Percentiles rank a stretch among this genome's conserved stretches.
Conservation (phyloP, 495 filamentous ascomycete species). For the Thermothielavioides terrestris region DNA sequence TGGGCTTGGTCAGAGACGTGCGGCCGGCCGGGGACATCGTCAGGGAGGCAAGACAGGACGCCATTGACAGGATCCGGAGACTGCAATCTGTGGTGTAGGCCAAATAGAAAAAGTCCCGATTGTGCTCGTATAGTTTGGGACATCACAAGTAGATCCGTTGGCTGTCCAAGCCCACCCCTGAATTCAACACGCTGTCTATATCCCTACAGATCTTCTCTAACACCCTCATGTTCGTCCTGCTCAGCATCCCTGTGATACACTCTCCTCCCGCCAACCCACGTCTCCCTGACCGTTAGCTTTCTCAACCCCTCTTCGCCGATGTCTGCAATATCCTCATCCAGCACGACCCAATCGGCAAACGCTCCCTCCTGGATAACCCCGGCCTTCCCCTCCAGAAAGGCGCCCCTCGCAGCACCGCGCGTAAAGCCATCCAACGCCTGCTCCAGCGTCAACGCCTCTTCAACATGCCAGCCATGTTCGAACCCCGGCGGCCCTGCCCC, state of each 20-base stretch:
- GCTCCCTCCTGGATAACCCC: slow-evolving; percentile 45
- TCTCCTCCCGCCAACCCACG: slow-evolving; percentile 50
- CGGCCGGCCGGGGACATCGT: slow-evolving; percentile 66
- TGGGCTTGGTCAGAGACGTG: slow-evolving; percentile 57
- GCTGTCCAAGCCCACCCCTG: too few species aligned
- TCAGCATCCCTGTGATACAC: slow-evolving; percentile 31
- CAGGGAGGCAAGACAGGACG: slow-evolving; percentile 57
- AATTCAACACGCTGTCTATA: too few species aligned
- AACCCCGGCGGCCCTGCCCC: slow-evolving; percentile 36
- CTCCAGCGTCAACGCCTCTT: slow-evolving; percentile 44
- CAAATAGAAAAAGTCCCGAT: not conserved
- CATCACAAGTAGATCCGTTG: too few species aligned
- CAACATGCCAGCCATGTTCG: slow-evolving; percentile 42
- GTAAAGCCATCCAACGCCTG: slow-evolving; percentile 53
- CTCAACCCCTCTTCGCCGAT: slow-evolving; percentile 38
- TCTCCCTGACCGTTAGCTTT: slow-evolving; percentile 46
- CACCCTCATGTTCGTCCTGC: not conserved
- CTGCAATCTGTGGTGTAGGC: slow-evolving; percentile 8
- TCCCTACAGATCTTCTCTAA: slow-evolving; percentile 12
- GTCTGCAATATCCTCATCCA: slow-evolving; percentile 39
- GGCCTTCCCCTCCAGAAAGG: slow-evolving; percentile 42
- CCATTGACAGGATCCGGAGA: slow-evolving; percentile 40
- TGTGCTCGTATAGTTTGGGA: not conserved
- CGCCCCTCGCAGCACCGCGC: slow-evolving; percentile 34
- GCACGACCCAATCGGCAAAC: slow-evolving; percentile 56